Evolutionary conservation across 345 rosid genomes (phyloP), one percentile per base, ranked within the genome.

Genomic region (Euphorbia tirucalli): DNA sequence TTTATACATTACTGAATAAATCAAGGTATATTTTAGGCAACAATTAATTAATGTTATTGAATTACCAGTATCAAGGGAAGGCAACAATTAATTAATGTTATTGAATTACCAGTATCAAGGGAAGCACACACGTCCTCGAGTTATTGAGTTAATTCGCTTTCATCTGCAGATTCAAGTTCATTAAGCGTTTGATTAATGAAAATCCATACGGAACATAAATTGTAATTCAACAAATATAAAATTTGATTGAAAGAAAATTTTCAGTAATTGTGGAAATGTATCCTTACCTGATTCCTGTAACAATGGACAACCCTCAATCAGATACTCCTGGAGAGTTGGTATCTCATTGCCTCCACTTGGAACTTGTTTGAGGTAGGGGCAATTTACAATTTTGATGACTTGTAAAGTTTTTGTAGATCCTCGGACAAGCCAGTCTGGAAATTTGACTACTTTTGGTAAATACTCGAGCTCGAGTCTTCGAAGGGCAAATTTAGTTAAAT

Each of bases 391-490:
- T 18, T 2, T 0, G 0, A 79, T 14, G 21, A 1, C 4, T 16
- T 76, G 57, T 21, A 76, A 48, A 37, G 75, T 70, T 22, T 49
- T 52, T 2, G 73, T 66, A 59, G 67, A 74, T 6, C 46, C 64
- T 44, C 49, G 39, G 50, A 81, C 60, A 61, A 76, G 75, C 85
- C 85, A 77, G 25, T 59, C 19, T 2, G 83, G 85, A 13, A 79
- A 49, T 2, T 24, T 25, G 11, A 18, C 67, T 18, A 82, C 5
- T 16, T 50, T 66, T 1, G 77, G 79, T 19, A 83, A 15, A 9
- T 30, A 54, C 5, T 0, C 15, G 22, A 79, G 25, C 18, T 9
- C 14, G 28, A 83, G 7, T 18, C 32, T 22, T 21, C 18, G 56
- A 30, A 83, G 81, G 52, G 18, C 73, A 2, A 62, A 31, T 31